These are phyloP conservation scores for Trichoderma sp. DNA, from an alignment of 2,329 filamentous ascomycete species.

Conservation along the genomic window DNA sequence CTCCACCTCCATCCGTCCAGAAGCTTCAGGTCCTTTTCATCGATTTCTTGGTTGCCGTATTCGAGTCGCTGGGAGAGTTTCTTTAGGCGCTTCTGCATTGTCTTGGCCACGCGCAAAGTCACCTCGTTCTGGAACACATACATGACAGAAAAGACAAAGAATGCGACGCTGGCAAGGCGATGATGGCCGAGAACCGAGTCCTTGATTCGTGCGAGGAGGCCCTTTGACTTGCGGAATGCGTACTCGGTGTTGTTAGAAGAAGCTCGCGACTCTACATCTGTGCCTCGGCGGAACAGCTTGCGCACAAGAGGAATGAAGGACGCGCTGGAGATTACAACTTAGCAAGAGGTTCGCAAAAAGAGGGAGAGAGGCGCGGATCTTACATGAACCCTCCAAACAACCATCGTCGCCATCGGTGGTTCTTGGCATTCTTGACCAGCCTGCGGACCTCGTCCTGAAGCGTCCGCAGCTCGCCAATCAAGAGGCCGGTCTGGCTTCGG, in stretches of 20 bases:
- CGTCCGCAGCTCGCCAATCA: constrained; percentile 44
- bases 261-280: constrained; percentile 36
- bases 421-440: constrained; percentile 45
- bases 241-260: constrained; percentile 56
- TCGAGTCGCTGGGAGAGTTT: constrained; percentile 49
- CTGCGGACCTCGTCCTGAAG: constrained; percentile 45
- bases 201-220: constrained; percentile 50
- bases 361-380: constrained; percentile 28
- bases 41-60: constrained; percentile 44
- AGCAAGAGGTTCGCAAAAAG: background rate
- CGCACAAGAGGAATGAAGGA: constrained; percentile 53
- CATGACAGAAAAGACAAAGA: constrained; percentile 56
- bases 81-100: constrained; percentile 50
- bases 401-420: constrained; percentile 53
- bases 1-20: constrained; percentile 58
- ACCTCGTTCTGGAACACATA: constrained; percentile 61
- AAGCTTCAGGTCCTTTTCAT: constrained; percentile 48
- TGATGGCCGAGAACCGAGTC: constrained; percentile 44
- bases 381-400: constrained; percentile 52
- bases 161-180: constrained; percentile 47
- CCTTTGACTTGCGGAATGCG: constrained; percentile 52
- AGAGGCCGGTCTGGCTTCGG: constrained; percentile 41
- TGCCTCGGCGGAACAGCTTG: constrained; percentile 48
- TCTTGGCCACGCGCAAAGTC: constrained; percentile 52
- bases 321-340: constrained; percentile 37